Evolutionary conservation across 2,329 filamentous ascomycete genomes (phyloP).

Genomic region (Alternaria brassicae): DNA sequence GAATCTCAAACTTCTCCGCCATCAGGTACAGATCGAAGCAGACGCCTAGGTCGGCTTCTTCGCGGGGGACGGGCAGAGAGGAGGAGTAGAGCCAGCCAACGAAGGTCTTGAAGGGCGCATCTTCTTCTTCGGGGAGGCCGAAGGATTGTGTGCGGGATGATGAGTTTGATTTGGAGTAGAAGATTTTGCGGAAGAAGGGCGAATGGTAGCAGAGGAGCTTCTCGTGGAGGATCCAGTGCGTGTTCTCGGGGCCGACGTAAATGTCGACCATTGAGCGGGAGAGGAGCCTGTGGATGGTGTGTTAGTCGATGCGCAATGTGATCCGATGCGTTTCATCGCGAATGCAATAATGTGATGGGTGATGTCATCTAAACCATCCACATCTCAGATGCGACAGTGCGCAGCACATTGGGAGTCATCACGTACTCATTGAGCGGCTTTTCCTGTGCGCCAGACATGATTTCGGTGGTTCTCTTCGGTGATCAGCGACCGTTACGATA

Average conservation of each 20-base stretch:
- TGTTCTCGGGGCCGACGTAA: conserved; percentile 62
- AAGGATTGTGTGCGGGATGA: conserved; percentile 49
- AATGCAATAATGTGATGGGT: background rate
- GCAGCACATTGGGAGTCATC: background rate
- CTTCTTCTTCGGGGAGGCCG: conserved; percentile 61
- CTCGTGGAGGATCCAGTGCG: conserved; percentile 63
- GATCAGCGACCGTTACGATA: conserved; percentile 10
- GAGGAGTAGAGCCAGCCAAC: conserved; percentile 63
- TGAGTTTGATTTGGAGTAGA: conserved; percentile 50
- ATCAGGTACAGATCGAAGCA: conserved; percentile 64
- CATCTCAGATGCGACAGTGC: background rate
- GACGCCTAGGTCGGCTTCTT: conserved; percentile 59
- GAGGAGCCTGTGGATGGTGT: conserved; percentile 54
- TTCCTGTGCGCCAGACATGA: conserved; percentile 38
- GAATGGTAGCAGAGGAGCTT: conserved; percentile 63
- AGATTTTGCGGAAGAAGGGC: conserved; percentile 61
- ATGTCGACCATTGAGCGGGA: conserved; percentile 63
- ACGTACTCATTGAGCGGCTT: conserved; percentile 48
- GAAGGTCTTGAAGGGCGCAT: conserved; percentile 59
- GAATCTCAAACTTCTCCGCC: conserved; percentile 61
- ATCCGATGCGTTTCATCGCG: background rate
- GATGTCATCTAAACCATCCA: background rate
- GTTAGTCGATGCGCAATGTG: background rate
- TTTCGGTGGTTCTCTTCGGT: background rate
- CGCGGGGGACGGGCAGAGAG: conserved; percentile 55